Percentiles rank a stretch among this genome's conserved stretches.
These are phyloP conservation scores for Boletus patriciae DNA, from an alignment of 768 basidiomycete species.

Conservation along the genomic window DNA sequence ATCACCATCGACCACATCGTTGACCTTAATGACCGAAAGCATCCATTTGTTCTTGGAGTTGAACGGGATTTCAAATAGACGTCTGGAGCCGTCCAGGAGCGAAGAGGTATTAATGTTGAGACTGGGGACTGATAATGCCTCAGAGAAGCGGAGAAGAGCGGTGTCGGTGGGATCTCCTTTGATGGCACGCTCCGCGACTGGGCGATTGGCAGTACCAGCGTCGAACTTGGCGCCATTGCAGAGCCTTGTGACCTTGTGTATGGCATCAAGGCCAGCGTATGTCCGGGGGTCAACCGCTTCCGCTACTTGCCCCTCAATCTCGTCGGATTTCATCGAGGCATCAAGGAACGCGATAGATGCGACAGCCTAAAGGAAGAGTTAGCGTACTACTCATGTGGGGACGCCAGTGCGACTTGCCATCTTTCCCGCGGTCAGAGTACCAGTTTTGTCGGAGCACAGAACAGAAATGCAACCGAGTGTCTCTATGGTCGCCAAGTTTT, in stretches of 20 bases:
- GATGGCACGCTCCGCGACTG: conserved; percentile 35
- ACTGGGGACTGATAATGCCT: conserved; percentile 29
- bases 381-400: neutral
- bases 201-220: conserved; percentile 22
- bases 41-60: conserved; percentile 61
- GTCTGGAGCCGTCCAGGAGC: conserved; percentile 21
- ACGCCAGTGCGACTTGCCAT: conserved; percentile 37
- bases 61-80: conserved; percentile 42
- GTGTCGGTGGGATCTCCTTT: conserved; percentile 55
- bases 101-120: conserved; percentile 24
- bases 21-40: conserved; percentile 42
- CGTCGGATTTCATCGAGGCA: conserved; percentile 18
- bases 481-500: conserved; percentile 54
- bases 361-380: conserved; percentile 34
- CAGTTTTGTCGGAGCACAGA: conserved; percentile 56
- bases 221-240: conserved; percentile 61
- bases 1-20: conserved; percentile 13
- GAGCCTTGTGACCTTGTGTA: conserved; percentile 47
- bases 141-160: conserved; percentile 51
- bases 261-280: conserved; percentile 26
- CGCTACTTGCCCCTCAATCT: conserved; percentile 18
- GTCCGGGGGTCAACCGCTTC: conserved; percentile 7
- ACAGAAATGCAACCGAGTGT: conserved; percentile 53
- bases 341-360: conserved; percentile 41
- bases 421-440: conserved; percentile 49